phyloP scores from a whole-genome alignment of 2,329 filamentous ascomycete species.

The Colletotrichum tropicicola region DNA sequence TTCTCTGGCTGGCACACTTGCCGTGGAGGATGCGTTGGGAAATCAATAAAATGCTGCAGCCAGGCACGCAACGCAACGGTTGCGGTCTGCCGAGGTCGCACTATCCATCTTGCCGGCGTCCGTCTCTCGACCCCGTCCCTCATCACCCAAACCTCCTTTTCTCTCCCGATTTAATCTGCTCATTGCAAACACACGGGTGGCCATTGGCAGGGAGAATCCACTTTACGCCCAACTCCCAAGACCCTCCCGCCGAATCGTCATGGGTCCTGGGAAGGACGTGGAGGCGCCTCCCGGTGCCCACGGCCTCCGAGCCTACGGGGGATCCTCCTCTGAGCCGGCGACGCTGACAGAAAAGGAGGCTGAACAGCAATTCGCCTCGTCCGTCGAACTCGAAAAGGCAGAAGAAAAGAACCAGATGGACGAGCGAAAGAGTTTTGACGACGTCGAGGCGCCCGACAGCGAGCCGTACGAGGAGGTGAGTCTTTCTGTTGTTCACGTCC shows the following conservation, averaged over 20 bases:
- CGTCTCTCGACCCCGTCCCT: too few species aligned
- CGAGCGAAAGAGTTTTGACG: constrained; percentile 24
- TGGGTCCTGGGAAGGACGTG: constrained; percentile 17
- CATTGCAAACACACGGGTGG: not conserved
- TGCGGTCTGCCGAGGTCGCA: not conserved
- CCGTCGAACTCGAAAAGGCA: constrained; percentile 2
- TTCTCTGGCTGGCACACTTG: too few species aligned
- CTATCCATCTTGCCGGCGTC: too few species aligned
- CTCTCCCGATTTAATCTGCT: not conserved
- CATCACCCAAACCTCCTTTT: not conserved
- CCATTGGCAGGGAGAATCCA: not conserved
- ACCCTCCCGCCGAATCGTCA: not conserved
- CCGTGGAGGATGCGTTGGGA: too few species aligned
- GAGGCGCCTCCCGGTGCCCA: constrained; percentile 16
- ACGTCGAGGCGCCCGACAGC: constrained; percentile 24
- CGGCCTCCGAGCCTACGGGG: constrained; percentile 21
- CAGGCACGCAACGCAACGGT: too few species aligned
- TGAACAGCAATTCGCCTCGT: not conserved
- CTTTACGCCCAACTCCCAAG: not conserved
- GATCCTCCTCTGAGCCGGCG: not conserved
- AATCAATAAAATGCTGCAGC: not conserved
- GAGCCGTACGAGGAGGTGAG: constrained; percentile 25
- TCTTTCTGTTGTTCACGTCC: too few species aligned
- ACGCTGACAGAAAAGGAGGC: constrained; percentile 19
- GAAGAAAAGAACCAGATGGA: not conserved